Percentiles rank a stretch among this genome's conserved stretches.
These are phyloP conservation scores for Boletus semigastroideus DNA, from an alignment of 1,284 basidiomycete genomes.

Conservation along the genomic window DNA sequence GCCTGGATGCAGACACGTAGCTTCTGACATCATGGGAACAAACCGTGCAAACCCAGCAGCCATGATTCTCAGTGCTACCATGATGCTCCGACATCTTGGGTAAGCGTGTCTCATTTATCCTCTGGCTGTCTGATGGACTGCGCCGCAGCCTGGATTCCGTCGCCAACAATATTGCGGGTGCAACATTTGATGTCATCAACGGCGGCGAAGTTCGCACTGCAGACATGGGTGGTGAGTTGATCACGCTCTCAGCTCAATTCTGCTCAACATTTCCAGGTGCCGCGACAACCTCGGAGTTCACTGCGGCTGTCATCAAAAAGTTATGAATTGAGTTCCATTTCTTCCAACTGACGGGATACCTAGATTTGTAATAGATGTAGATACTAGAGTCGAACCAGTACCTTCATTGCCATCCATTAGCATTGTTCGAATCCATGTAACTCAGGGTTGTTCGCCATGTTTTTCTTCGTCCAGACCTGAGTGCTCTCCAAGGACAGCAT, in stretches of 20 bases:
- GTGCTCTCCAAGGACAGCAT: conserved; percentile 45
- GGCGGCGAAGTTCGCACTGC: conserved; percentile 89
- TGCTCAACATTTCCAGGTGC: conserved; percentile 51
- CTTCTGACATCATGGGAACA: conserved; percentile 96
- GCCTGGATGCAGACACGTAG: conserved; percentile 98
- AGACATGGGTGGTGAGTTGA: conserved; percentile 87
- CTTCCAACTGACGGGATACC: not conserved
- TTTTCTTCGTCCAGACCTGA: conserved; percentile 44
- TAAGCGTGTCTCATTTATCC: conserved; percentile 33
- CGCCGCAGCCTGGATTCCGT: conserved; percentile 78
- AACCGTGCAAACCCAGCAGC: conserved; percentile 98
- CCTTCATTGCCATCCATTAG: conserved; percentile 16
- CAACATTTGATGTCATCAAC: conserved; percentile 93
- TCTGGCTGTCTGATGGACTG: conserved; percentile 7
- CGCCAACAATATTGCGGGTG: conserved; percentile 92
- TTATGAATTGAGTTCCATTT: conserved; percentile 34
- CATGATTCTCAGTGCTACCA: conserved; percentile 96
- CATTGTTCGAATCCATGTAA: not conserved
- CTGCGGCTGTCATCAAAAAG: conserved; percentile 82
- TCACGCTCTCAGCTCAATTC: not conserved
- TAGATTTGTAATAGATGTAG: conserved; percentile 29
- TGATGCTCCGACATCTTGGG: conserved; percentile 99
- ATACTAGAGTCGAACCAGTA: conserved; percentile 17
- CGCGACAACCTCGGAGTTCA: conserved; percentile 91
- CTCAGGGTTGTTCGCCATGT: conserved; percentile 30